Evolutionary conservation across 495 filamentous ascomycete species (phyloP).

Genomic region (Penicillium waksmanii): DNA sequence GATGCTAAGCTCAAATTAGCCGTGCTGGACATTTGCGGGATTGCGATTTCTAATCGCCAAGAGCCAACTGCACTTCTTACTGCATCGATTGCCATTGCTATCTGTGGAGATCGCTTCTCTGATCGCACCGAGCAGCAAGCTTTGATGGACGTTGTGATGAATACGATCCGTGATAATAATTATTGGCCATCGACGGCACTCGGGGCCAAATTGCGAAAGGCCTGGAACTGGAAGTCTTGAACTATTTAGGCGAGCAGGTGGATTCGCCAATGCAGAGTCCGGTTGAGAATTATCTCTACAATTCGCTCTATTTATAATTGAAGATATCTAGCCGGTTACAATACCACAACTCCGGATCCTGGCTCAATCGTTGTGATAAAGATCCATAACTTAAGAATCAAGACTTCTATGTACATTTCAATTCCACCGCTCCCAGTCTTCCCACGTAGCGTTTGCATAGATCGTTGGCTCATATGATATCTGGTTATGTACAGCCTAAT

Average conservation of each 20-base stretch:
- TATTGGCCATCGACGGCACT: conserved; percentile 18
- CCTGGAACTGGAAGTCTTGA: conserved; percentile 7
- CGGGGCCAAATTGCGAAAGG: conserved; percentile 9
- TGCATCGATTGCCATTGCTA: conserved; percentile 29
- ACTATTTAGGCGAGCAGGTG: too few relatives aligned
- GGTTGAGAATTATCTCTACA: too few relatives aligned
- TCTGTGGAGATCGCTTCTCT: conserved; percentile 30
- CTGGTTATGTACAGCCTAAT: too few relatives aligned
- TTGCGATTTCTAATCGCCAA: conserved; percentile 27
- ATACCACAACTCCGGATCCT: too few relatives aligned
- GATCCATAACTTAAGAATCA: too few relatives aligned
- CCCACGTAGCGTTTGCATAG: conserved; percentile 90
- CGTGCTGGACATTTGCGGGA: conserved; percentile 31
- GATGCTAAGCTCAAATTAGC: conserved; percentile 20
- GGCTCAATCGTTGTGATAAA: too few relatives aligned
- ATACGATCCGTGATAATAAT: conserved; percentile 17
- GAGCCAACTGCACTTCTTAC: conserved; percentile 26
- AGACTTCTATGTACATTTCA: too few relatives aligned
- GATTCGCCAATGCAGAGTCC: too few relatives aligned
- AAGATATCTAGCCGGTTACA: too few relatives aligned
- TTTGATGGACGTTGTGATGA: conserved; percentile 21
- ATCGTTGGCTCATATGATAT: conserved; percentile 47
- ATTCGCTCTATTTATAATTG: too few relatives aligned
- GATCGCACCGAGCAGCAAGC: conserved; percentile 23
- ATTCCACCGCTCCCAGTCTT: conserved; percentile 95